These are phyloP conservation scores for Musa itinerans DNA, from an alignment of 176 grass and related monocot genomes.

Conservation along the genomic window DNA sequence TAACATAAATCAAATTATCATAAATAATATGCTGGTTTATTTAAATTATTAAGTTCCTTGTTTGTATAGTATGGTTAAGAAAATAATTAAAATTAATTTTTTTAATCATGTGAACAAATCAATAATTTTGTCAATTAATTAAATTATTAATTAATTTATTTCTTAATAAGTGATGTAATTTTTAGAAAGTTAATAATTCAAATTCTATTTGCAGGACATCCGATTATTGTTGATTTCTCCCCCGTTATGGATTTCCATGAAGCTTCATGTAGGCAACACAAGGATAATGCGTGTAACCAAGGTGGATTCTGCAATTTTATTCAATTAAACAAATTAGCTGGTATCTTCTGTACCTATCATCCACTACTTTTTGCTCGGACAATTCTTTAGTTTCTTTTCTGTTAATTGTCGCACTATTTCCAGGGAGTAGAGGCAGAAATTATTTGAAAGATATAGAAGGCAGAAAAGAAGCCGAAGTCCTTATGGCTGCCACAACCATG, in stretches of 20 bases:
- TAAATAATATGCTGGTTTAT: too few relatives aligned
- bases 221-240: constrained; percentile 25
- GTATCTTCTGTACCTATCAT: background rate
- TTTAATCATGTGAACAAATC: too few relatives aligned
- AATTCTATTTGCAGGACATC: constrained; percentile 14
- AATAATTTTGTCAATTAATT: too few relatives aligned
- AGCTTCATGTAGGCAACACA: constrained; percentile 19
- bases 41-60: too few relatives aligned
- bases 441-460: background rate
- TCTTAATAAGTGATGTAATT: too few relatives aligned
- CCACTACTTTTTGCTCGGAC: background rate
- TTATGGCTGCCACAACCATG: too few relatives aligned
- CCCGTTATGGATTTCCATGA: constrained; percentile 21
- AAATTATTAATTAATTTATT: too few relatives aligned
- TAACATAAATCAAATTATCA: too few relatives aligned
- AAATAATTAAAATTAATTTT: too few relatives aligned
- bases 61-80: too few relatives aligned
- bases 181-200: too few relatives aligned
- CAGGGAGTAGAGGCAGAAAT: constrained; percentile 6
- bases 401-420: background rate
- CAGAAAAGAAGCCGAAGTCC: background rate
- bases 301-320: constrained; percentile 27
- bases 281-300: constrained; percentile 15
- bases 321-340: constrained; percentile 24
- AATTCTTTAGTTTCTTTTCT: background rate